Conservation (phyloP, 805 yeast genomes). For the Starmera amethionina region DNA sequence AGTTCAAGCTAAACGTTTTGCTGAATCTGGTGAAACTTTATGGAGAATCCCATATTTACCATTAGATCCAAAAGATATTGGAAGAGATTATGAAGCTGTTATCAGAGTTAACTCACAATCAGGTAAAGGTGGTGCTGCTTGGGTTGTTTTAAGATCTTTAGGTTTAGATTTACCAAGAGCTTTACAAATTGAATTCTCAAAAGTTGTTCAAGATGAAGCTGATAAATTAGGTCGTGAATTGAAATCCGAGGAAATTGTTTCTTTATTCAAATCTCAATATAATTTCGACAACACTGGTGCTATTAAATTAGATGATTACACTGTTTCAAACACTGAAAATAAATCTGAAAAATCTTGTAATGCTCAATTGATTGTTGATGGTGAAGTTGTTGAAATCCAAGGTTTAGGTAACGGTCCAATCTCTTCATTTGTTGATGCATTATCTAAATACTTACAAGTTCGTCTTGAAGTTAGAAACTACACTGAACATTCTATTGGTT, state of each 20-base stretch:
- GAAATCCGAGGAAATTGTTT: constrained; percentile 53
- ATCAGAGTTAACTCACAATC: constrained; percentile 79
- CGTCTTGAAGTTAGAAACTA: constrained; percentile 56
- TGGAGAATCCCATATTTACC: constrained; percentile 77
- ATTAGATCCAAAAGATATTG: constrained; percentile 73
- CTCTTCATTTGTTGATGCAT: constrained; percentile 60
- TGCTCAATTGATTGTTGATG: constrained; percentile 30
- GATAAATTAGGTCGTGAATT: constrained; percentile 62
- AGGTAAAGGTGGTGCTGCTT: constrained; percentile 86
- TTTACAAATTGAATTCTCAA: constrained; percentile 60
- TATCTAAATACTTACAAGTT: constrained; percentile 40
- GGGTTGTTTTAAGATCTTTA: constrained; percentile 62
- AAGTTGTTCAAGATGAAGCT: constrained; percentile 53
- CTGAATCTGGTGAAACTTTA: constrained; percentile 31
- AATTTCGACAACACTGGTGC: constrained; percentile 32
- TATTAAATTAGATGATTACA: constrained; percentile 32
- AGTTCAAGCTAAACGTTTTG: constrained; percentile 40
- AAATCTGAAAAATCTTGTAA: constrained; percentile 33
- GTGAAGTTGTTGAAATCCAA: constrained; percentile 23
- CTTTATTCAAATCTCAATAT: constrained; percentile 46
- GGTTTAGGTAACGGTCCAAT: constrained; percentile 77
- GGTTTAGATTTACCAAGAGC: constrained; percentile 69
- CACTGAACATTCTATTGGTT: constrained; percentile 65
- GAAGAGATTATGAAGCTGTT: constrained; percentile 73
- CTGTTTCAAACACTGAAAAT: constrained; percentile 24